A percentile compares a stretch with the other conserved stretches of the same genome.
These are phyloP conservation scores for Cladosporium oxysporum DNA, from an alignment of 2,329 filamentous ascomycete species.

Conservation along the genomic window DNA sequence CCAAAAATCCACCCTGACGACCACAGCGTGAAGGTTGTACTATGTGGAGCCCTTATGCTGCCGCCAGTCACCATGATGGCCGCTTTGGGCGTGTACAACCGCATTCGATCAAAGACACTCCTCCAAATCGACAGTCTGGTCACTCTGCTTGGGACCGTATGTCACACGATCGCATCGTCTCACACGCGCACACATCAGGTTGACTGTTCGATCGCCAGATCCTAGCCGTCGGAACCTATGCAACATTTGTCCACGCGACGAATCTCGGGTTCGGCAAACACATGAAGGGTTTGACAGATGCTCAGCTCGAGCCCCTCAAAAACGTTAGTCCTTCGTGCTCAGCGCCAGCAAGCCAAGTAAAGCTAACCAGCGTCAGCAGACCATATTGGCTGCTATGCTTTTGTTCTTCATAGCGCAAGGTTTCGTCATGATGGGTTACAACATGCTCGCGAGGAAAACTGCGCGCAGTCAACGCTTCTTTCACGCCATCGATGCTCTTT, in stretches of 20 bases:
- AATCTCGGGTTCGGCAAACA: slow-evolving; percentile 12
- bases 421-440: slow-evolving; percentile 17
- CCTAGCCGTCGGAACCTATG: slow-evolving; percentile 3
- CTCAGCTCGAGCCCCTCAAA: neutral
- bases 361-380: neutral
- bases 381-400: neutral
- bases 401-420: slow-evolving; percentile 10
- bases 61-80: slow-evolving; percentile 19
- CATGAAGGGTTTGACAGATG: neutral
- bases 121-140: slow-evolving; percentile 14
- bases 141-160: neutral
- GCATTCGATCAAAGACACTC: slow-evolving; percentile 16
- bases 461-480: slow-evolving; percentile 14
- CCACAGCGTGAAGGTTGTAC: slow-evolving; percentile 20
- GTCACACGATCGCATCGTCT: neutral
- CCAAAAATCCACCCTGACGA: slow-evolving; percentile 18
- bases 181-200: neutral
- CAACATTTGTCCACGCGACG: slow-evolving; percentile 10
- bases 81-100: slow-evolving; percentile 14
- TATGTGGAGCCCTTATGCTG: slow-evolving; percentile 19
- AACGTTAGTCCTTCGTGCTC: neutral
- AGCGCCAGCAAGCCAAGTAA: neutral
- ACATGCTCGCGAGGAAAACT: slow-evolving; percentile 18
- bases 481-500: slow-evolving; percentile 11
- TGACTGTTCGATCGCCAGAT: neutral